These are phyloP conservation scores for Naganishia liquefaciens DNA, from an alignment of 1,284 basidiomycete species.

Conservation along the genomic window DNA sequence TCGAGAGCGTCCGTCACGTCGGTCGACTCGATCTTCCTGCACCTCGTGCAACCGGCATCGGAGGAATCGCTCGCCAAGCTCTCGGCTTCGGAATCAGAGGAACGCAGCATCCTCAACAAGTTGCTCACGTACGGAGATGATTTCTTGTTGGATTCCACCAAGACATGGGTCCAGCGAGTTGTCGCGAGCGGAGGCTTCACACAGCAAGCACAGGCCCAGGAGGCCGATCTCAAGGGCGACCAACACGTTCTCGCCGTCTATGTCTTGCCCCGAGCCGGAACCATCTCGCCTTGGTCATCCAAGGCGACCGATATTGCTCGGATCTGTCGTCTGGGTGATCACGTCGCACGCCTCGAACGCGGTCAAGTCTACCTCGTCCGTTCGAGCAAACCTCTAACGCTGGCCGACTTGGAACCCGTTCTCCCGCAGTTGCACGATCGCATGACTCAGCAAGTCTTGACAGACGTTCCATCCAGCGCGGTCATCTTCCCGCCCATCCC, in stretches of 20 bases:
- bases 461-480: constrained; percentile 62
- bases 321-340: constrained; percentile 73
- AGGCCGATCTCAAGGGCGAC: constrained; percentile 52
- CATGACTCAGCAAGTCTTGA: constrained; percentile 84
- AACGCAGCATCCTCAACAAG: constrained; percentile 65
- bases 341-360: constrained; percentile 79
- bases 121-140: constrained; percentile 89
- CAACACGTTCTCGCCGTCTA: constrained; percentile 61
- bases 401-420: constrained; percentile 56
- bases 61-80: constrained; percentile 60
- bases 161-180: constrained; percentile 42
- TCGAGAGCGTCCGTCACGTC: constrained; percentile 58
- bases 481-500: constrained; percentile 67
- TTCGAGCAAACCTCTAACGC: constrained; percentile 53
- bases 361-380: constrained; percentile 73
- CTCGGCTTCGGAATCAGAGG: constrained; percentile 55
- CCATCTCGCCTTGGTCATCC: constrained; percentile 92
- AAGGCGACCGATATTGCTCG: constrained; percentile 95
- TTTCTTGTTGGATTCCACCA: constrained; percentile 47
- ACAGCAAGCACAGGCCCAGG: constrained; percentile 52
- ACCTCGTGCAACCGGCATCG: constrained; percentile 72
- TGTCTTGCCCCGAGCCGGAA: constrained; percentile 75
- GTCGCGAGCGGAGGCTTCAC: constrained; percentile 53
- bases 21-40: constrained; percentile 82
- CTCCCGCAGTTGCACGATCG: constrained; percentile 81